Percentiles rank a stretch among this genome's conserved stretches.
Evolutionary conservation across 2,329 filamentous ascomycete species (phyloP).

Genomic region (Ophiocordyceps australis): DNA sequence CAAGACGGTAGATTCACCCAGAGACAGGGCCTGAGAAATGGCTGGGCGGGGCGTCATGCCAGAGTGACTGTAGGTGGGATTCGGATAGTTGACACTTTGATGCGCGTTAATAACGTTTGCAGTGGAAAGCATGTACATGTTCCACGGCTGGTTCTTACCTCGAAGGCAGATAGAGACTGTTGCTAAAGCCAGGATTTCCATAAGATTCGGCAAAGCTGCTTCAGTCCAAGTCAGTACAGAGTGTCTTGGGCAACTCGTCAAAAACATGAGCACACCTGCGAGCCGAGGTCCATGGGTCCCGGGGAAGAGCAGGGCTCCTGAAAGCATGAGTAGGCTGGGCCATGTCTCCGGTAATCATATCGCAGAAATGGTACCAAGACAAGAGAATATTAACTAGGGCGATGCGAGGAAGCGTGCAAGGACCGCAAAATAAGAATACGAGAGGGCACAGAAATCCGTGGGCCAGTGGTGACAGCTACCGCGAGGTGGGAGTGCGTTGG

Average conservation of each 20-base stretch:
- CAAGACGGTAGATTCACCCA: constrained; percentile 20
- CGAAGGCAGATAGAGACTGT: constrained; percentile 15
- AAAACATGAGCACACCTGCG: constrained; percentile 26
- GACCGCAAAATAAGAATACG: too few species aligned
- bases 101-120: constrained; percentile 12
- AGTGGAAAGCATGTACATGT: constrained; percentile 1
- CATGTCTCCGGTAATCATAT: constrained; percentile 22
- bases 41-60: constrained; percentile 1
- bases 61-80: constrained; percentile 12
- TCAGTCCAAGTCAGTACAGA: constrained; percentile 3
- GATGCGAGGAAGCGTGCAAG: too few species aligned
- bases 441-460: too few species aligned
- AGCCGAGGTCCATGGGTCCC: constrained; percentile 29
- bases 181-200: constrained; percentile 16
- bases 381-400: too few species aligned
- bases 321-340: constrained; percentile 28
- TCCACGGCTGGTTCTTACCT: constrained; percentile 14
- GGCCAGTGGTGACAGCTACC: too few species aligned
- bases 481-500: too few species aligned
- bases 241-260: not conserved
- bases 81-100: constrained; percentile 25
- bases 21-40: constrained; percentile 16
- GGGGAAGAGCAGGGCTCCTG: constrained; percentile 23
- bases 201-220: constrained; percentile 14
- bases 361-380: too few species aligned